Evolutionary conservation across 1,139 yeast species (phyloP).

Genomic region (Taphrina flavorubra): DNA sequence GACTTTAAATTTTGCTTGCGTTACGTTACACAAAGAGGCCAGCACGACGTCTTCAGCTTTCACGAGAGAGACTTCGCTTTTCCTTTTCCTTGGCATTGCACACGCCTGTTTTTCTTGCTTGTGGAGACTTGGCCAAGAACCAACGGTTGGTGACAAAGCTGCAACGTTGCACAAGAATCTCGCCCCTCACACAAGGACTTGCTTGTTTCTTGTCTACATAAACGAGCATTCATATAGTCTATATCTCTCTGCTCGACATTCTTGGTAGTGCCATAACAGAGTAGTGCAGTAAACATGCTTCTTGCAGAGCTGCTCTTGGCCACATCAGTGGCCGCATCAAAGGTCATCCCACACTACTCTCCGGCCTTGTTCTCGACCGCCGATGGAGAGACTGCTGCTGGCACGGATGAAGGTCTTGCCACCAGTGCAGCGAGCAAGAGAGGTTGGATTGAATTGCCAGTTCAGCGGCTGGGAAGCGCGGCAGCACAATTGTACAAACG

Average conservation of each 20-base stretch:
- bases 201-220: neutral
- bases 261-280: too few relatives aligned
- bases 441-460: constrained; percentile 11
- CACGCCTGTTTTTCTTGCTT: neutral
- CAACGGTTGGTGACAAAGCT: neutral
- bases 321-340: constrained; percentile 12
- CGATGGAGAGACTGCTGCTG: neutral
- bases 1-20: too few relatives aligned
- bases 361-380: neutral
- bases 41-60: too few relatives aligned
- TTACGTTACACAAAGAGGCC: constrained; percentile 6
- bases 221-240: too few relatives aligned
- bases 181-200: neutral
- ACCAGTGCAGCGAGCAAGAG: neutral
- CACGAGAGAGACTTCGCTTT: too few relatives aligned
- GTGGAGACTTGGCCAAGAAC: neutral
- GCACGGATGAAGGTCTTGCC: neutral
- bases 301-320: constrained; percentile 11
- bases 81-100: neutral
- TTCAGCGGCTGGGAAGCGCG: neutral
- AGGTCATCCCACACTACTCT: constrained; percentile 9
- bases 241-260: too few relatives aligned
- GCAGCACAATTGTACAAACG: neutral
- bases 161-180: constrained; percentile 3
- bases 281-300: neutral